Evolutionary conservation across 106 monocot species (phyloP).

Genomic region (Phalaenopsis equestris): DNA sequence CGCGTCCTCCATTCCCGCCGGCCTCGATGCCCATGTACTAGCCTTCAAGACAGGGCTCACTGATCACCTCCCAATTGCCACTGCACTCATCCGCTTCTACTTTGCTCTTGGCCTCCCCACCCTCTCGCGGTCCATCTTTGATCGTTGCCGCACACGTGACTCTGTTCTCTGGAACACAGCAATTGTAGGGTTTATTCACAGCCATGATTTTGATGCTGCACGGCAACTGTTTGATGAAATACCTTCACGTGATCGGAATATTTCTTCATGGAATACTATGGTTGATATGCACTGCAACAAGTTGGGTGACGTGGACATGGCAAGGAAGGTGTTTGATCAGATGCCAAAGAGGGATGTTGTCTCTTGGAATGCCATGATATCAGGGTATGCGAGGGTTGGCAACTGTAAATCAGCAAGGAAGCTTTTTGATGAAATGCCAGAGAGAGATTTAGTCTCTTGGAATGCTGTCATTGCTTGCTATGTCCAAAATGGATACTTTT

Average conservation of each 20-base stretch:
- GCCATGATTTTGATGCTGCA: constrained; percentile 41
- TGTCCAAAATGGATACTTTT: constrained; percentile 17
- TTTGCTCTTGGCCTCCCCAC: not conserved
- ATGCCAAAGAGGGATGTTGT: constrained; percentile 56
- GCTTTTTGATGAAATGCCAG: constrained; percentile 61
- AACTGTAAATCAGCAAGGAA: constrained; percentile 41
- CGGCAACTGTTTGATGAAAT: constrained; percentile 46
- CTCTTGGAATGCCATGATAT: constrained; percentile 67
- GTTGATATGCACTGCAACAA: constrained; percentile 34
- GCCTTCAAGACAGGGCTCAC: not conserved
- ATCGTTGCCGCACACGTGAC: not conserved
- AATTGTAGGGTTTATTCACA: not conserved
- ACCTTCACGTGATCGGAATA: constrained; percentile 31
- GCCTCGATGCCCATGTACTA: not conserved
- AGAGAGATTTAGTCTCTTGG: constrained; percentile 82
- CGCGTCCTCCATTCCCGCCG: not conserved
- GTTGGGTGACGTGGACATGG: constrained; percentile 37
- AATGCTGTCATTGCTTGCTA: constrained; percentile 74
- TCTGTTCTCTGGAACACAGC: not conserved
- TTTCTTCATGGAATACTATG: constrained; percentile 66
- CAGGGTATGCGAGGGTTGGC: constrained; percentile 40
- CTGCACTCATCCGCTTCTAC: not conserved
- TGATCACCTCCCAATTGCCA: not conserved
- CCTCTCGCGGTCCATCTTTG: not conserved
- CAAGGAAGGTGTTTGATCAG: constrained; percentile 55